phyloP scores from a whole-genome alignment of 2,329 filamentous ascomycete species.

The Epichloe typhina region DNA sequence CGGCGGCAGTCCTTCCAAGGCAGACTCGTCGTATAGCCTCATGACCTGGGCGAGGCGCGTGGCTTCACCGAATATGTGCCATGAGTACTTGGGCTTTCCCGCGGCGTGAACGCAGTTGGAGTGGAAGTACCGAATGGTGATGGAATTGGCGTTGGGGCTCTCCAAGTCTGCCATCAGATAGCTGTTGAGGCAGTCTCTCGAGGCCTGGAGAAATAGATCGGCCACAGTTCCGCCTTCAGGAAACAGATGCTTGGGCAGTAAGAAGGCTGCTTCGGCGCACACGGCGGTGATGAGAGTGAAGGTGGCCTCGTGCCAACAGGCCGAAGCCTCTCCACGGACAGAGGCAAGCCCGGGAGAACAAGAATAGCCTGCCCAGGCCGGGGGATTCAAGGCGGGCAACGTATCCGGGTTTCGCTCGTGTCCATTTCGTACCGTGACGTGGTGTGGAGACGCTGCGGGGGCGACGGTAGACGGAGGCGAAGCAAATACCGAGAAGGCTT shows the following conservation, averaged over 20 bases:
- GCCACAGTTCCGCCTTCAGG: constrained; percentile 23
- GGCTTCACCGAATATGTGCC: constrained; percentile 32
- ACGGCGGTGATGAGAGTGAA: constrained; percentile 31
- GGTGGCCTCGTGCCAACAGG: constrained; percentile 21
- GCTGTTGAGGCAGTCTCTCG: constrained; percentile 22
- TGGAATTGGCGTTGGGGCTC: constrained; percentile 27
- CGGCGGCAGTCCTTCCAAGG: constrained; percentile 19
- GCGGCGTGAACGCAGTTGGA: constrained; percentile 31
- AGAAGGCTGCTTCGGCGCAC: constrained; percentile 27
- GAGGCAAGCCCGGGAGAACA: neutral
- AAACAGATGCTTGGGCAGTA: constrained; percentile 26
- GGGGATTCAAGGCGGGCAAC: neutral
- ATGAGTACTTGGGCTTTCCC: constrained; percentile 29
- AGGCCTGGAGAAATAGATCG: constrained; percentile 25
- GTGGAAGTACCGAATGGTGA: constrained; percentile 31
- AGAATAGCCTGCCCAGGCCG: constrained; percentile 1
- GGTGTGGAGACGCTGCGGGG: neutral
- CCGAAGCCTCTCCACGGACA: neutral
- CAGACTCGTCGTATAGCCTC: constrained; percentile 27
- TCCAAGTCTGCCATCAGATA: constrained; percentile 30
- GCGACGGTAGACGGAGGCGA: constrained; percentile 6
- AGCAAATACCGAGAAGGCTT: constrained; percentile 21
- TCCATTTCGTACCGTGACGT: neutral
- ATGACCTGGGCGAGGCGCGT: constrained; percentile 28
- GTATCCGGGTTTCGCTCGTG: neutral